Conservation (phyloP, 2,329 filamentous ascomycete species). For the Cercospora nicotianae region DNA sequence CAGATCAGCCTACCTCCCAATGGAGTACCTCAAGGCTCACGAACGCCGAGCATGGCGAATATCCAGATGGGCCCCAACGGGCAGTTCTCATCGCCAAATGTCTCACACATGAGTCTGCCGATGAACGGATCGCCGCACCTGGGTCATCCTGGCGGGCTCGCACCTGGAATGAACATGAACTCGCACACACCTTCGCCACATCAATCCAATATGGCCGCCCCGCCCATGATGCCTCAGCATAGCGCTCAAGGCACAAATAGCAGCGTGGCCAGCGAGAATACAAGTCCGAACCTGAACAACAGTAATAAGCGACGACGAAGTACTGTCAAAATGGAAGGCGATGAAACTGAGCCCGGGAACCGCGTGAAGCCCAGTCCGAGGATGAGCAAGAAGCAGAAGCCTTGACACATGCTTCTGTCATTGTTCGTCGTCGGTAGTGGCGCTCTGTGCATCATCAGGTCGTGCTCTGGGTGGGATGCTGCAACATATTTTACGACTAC, state of each 20-base stretch:
- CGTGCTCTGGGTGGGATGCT: neutral
- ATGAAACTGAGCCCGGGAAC: slow-evolving; percentile 48
- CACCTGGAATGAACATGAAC: slow-evolving; percentile 29
- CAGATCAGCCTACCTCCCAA: slow-evolving; percentile 51
- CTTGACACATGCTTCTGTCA: slow-evolving; percentile 18
- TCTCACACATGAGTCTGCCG: slow-evolving; percentile 55
- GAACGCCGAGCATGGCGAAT: slow-evolving; percentile 39
- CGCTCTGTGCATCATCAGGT: neutral
- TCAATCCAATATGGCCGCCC: slow-evolving; percentile 47
- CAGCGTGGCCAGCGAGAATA: slow-evolving; percentile 59
- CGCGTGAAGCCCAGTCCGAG: slow-evolving; percentile 55
- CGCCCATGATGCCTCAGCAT: slow-evolving; percentile 57
- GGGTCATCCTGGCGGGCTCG: slow-evolving; percentile 39
- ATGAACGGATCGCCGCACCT: slow-evolving; percentile 54
- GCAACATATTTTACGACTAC: slow-evolving; percentile 3
- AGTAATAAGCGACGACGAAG: slow-evolving; percentile 63
- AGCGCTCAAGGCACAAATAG: slow-evolving; percentile 59
- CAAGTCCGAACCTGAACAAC: slow-evolving; percentile 58
- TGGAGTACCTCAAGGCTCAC: slow-evolving; percentile 31
- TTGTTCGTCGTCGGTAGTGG: neutral
- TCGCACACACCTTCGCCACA: slow-evolving; percentile 50
- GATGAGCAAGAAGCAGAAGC: slow-evolving; percentile 42
- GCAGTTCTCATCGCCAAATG: slow-evolving; percentile 58
- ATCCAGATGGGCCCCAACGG: slow-evolving; percentile 37
- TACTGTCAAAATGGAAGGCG: slow-evolving; percentile 60